A percentile compares a stretch with the other conserved stretches of the same genome.
Evolutionary conservation across 169 alveolate species (phyloP).

Genomic region (Hammondia hammondi): DNA sequence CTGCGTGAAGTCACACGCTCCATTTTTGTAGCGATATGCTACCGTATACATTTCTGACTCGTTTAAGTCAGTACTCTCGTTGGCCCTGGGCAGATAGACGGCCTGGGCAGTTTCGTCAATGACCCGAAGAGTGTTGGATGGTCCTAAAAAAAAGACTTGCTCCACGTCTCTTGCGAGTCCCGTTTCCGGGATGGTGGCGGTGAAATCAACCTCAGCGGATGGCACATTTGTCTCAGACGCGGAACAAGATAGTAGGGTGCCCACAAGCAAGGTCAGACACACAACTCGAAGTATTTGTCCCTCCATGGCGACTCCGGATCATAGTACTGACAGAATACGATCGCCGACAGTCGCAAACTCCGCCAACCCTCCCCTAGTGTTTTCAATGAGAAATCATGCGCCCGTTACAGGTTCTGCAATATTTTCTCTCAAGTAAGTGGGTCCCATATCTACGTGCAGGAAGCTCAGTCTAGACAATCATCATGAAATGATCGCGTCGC

Average conservation of each 20-base stretch:
- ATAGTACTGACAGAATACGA: too few species aligned
- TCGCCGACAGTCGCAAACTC: too few species aligned
- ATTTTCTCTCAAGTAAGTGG: too few species aligned
- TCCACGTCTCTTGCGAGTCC: background rate
- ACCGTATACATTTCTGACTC: background rate
- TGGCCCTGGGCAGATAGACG: background rate
- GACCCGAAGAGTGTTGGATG: background rate
- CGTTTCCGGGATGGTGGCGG: background rate
- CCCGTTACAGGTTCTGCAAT: too few species aligned
- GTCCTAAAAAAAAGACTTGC: background rate
- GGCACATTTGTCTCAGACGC: background rate
- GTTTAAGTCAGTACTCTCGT: background rate
- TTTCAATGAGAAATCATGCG: too few species aligned
- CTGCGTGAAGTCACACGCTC: background rate
- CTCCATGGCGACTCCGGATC: too few species aligned
- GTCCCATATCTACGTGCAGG: too few species aligned
- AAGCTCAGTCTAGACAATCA: too few species aligned
- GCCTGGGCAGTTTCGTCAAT: background rate
- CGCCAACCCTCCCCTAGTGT: too few species aligned
- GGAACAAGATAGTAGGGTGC: background rate
- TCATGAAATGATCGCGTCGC: too few species aligned
- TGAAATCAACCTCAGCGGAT: background rate
- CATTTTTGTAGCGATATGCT: background rate
- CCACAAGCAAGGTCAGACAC: background rate
- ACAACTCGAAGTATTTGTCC: background rate